These are phyloP conservation scores for Trichothecium roseum DNA, from an alignment of 2,329 filamentous ascomycete species.

Conservation along the genomic window DNA sequence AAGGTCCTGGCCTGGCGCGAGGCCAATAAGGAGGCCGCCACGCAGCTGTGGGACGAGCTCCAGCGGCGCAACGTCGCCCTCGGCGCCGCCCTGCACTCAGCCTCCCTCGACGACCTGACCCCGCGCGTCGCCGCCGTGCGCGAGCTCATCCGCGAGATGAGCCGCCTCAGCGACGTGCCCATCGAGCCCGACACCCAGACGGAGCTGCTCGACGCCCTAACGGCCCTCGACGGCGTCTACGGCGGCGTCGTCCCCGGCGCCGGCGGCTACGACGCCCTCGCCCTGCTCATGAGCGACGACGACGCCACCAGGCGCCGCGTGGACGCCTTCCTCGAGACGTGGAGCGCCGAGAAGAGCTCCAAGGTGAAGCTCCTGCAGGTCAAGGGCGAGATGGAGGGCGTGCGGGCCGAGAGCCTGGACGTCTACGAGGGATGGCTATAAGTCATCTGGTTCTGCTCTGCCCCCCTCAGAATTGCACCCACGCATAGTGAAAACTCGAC, in stretches of 20 bases:
- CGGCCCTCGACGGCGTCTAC: conserved; percentile 64
- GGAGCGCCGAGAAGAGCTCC: conserved; percentile 48
- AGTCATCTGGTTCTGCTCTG: no score
- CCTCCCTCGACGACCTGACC: conserved; percentile 29
- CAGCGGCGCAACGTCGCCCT: conserved; percentile 66
- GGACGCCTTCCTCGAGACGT: conserved; percentile 51
- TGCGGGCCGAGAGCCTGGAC: conserved; percentile 32
- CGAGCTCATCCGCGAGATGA: conserved; percentile 66
- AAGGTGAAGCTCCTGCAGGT: conserved; percentile 61
- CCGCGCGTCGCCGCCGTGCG: conserved; percentile 40
- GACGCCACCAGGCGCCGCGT: conserved; percentile 51
- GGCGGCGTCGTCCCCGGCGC: conserved; percentile 91
- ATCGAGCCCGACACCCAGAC: conserved; percentile 88
- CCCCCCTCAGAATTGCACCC: no score
- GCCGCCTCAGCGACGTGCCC: conserved; percentile 61
- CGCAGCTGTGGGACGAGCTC: conserved; percentile 62
- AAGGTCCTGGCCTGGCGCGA: conserved; percentile 76
- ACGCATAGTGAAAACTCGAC: no score
- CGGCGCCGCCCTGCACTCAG: conserved; percentile 49
- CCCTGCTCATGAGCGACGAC: conserved; percentile 67
- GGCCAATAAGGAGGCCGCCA: conserved; percentile 51
- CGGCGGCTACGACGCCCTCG: conserved; percentile 85
- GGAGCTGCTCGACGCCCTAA: conserved; percentile 67
- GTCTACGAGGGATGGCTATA: conserved; percentile 35
- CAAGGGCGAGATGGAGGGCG: conserved; percentile 63